Conservation (phyloP, 257 asterid genomes). For the Thymus mandschuricus region DNA sequence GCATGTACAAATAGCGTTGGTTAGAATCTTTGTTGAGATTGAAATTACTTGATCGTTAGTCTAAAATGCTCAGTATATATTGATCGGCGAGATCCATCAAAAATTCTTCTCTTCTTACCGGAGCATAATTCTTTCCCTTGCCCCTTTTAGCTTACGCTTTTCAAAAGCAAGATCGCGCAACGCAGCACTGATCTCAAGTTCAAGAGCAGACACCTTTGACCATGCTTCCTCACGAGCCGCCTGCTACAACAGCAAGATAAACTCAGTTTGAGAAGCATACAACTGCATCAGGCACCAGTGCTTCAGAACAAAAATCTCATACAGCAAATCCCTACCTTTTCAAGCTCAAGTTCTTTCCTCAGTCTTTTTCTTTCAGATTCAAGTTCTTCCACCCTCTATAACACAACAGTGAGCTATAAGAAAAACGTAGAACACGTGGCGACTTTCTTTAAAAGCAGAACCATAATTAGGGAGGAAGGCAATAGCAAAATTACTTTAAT, state of each 20-base stretch:
- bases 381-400: slow-evolving; percentile 84
- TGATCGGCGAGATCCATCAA: slow-evolving; percentile 14
- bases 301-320: slow-evolving; percentile 14
- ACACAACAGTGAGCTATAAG: slow-evolving; percentile 31
- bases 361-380: slow-evolving; percentile 69
- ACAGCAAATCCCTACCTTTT: slow-evolving; percentile 80
- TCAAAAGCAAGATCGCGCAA: slow-evolving; percentile 94
- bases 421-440: slow-evolving; percentile 19
- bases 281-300: slow-evolving; percentile 13
- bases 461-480: slow-evolving; percentile 18
- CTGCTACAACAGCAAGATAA: slow-evolving; percentile 87
- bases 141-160: slow-evolving; percentile 87
- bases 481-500: slow-evolving; percentile 55
- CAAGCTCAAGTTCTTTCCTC: slow-evolving; percentile 85
- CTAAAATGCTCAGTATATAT: slow-evolving; percentile 2
- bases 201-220: slow-evolving; percentile 98
- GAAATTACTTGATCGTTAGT: background rate
- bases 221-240: slow-evolving; percentile 99
- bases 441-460: slow-evolving; percentile 14
- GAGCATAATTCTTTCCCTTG: slow-evolving; percentile 97
- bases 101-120: slow-evolving; percentile 57
- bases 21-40: background rate
- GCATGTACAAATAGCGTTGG: slow-evolving; percentile 32
- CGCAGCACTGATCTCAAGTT: slow-evolving; percentile 93
- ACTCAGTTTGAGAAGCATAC: slow-evolving; percentile 39